Evolutionary conservation across 2,329 filamentous ascomycete species (phyloP), one percentile per base, ranked within the genome.

Genomic region (Aspergillus sp.): DNA sequence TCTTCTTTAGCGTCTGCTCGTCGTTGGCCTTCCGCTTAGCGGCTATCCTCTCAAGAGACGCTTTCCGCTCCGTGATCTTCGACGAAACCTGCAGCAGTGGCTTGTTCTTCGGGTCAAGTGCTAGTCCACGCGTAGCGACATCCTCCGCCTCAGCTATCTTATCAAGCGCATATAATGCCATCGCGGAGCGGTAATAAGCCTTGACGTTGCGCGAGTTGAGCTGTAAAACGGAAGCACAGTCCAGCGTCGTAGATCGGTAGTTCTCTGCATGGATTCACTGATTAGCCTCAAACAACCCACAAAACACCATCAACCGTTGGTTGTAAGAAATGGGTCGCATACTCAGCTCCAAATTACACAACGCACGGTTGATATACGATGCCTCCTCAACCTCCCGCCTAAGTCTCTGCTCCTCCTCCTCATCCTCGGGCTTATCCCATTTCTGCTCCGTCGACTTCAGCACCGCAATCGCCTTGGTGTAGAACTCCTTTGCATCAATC

Each of bases 401-500:
- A 65, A 84, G 79, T 57, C 79, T 80, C 64, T 87, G 83, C 41
- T 86, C 87, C 51, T 85, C 83, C 52, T 81, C 77, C 9, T 68
- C 61, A 64, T 85, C 82, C 57, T 83, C 75, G 42, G 82, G 79
- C 50, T 78, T 71, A 22, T 84, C 80, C 62, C 78, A 70, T 71
- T 79, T 71, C 34, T 77, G 74, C 70, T 90, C 84, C 73, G 89
- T 88, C 5, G 79, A 79, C 11, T 82, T 80, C 17, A 97, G 76
- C 6, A 96, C 84, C 11, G 85, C 79, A 52, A 97, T 82, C n/a
- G 88, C 93, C 77, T 96, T 95, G 30, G 83, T 85, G 73, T 99
- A 99, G 73, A 93, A 97, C 73, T 96, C 92, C 70, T 89, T 88
- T 4, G 93, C 95, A 73, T 98, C 92, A 24, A 75, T 80, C 86